Evolutionary conservation across 768 basidiomycete species (phyloP).

Genomic region (Brasilioporus rufonigricans): DNA sequence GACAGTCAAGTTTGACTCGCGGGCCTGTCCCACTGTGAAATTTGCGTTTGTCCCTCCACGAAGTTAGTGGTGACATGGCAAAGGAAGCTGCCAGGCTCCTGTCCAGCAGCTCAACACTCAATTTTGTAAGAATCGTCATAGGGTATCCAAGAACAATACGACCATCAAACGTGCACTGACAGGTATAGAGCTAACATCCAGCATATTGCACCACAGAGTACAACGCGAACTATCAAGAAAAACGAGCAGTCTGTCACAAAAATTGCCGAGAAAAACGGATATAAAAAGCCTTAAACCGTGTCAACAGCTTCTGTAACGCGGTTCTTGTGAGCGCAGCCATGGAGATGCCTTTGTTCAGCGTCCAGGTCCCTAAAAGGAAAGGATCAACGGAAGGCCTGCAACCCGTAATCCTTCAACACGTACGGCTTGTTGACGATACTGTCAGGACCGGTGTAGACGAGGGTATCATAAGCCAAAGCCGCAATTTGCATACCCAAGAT

Average conservation of each 20-base stretch:
- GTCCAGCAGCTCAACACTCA: background rate
- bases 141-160: background rate
- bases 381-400: background rate
- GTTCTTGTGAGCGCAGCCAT: constrained; percentile 3
- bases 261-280: background rate
- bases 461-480: constrained; percentile 53
- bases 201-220: background rate
- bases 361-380: constrained; percentile 10
- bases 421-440: constrained; percentile 55
- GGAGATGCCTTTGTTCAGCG: constrained; percentile 16
- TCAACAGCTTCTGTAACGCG: background rate
- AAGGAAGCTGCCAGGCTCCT: background rate
- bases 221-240: background rate
- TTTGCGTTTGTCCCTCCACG: too few species aligned
- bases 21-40: too few species aligned
- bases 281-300: constrained; percentile 7
- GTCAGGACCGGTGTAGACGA: constrained; percentile 57
- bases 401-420: background rate
- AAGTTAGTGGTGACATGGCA: too few species aligned
- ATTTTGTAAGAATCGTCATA: background rate
- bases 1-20: background rate
- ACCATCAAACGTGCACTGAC: background rate
- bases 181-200: background rate
- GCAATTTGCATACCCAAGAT: constrained; percentile 58
- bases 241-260: background rate